Evolutionary conservation across 2,329 filamentous ascomycete species (phyloP).

Genomic region (Microcyclospora pomicola): DNA sequence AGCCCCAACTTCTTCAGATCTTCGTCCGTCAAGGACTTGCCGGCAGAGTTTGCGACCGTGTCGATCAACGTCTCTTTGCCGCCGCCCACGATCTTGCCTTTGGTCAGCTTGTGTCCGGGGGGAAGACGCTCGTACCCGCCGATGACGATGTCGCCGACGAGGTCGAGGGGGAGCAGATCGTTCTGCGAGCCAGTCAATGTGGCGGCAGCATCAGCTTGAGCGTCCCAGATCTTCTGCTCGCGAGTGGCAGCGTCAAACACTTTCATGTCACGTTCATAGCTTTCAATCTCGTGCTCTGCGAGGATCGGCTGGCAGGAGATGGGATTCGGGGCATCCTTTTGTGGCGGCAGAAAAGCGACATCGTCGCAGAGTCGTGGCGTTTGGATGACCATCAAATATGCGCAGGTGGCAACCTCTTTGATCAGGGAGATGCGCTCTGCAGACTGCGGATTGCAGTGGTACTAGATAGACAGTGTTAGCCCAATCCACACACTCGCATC

Average conservation of each 20-base stretch:
- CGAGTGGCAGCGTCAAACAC: not conserved
- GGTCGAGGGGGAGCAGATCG: not conserved
- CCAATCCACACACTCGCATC: not conserved
- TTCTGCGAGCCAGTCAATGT: constrained; percentile 8
- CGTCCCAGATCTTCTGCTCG: constrained; percentile 7
- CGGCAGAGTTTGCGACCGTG: constrained; percentile 44
- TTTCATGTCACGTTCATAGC: constrained; percentile 18
- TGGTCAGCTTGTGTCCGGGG: constrained; percentile 44
- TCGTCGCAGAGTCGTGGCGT: constrained; percentile 81
- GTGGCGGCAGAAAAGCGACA: constrained; percentile 69
- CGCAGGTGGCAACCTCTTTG: constrained; percentile 81
- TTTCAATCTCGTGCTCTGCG: constrained; percentile 35
- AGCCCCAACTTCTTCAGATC: constrained; percentile 46
- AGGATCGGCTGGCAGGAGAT: constrained; percentile 67
- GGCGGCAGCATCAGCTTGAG: constrained; percentile 19
- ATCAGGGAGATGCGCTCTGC: constrained; percentile 76
- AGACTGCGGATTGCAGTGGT: constrained; percentile 63
- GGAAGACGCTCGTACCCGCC: constrained; percentile 42
- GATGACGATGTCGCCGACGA: constrained; percentile 46
- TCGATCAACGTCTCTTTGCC: constrained; percentile 41
- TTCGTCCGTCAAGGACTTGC: constrained; percentile 24
- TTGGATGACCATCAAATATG: constrained; percentile 86
- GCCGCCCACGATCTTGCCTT: constrained; percentile 33
- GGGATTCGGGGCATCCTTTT: constrained; percentile 59
- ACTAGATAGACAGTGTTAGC: constrained; percentile 28